phyloP scores from a whole-genome alignment of 2,329 filamentous ascomycete genomes.

The Fusarium proliferatum region DNA sequence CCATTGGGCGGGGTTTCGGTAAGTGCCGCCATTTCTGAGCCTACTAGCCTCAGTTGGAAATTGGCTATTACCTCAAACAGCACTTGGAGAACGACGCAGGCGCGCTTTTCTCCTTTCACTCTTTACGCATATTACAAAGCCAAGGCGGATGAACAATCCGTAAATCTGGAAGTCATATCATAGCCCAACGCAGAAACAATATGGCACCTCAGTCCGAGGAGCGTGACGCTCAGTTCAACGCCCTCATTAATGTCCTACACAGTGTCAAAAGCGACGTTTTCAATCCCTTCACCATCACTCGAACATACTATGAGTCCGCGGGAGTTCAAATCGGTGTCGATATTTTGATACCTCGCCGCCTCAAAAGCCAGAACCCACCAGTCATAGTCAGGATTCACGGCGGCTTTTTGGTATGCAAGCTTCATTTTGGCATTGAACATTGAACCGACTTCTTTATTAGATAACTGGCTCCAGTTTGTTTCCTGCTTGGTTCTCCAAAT shows the following conservation, averaged over 20 bases:
- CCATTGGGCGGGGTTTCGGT: not conserved
- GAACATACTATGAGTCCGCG: not conserved
- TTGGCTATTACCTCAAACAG: not conserved
- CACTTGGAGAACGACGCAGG: not conserved
- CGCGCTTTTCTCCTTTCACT: fast-evolving
- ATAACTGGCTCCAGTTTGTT: not conserved
- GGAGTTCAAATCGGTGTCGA: not conserved
- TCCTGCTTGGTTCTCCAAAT: not conserved
- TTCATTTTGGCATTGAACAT: fast-evolving
- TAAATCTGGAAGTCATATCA: not conserved
- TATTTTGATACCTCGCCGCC: not conserved
- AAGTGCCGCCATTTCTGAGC: not conserved
- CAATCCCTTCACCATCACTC: not conserved
- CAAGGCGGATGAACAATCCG: not conserved
- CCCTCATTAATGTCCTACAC: not conserved
- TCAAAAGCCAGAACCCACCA: not conserved
- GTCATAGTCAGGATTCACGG: not conserved
- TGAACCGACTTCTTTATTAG: not conserved
- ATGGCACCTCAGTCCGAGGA: not conserved
- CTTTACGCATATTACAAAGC: not conserved
- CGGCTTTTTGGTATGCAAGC: not conserved
- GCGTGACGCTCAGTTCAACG: not conserved
- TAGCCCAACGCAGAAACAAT: fast-evolving
- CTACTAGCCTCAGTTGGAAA: not conserved
- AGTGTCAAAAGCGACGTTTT: not conserved